Base-by-base conservation (phyloP, 108 stramenopile genomes). In the Discostella pseudostelligera region DNA sequence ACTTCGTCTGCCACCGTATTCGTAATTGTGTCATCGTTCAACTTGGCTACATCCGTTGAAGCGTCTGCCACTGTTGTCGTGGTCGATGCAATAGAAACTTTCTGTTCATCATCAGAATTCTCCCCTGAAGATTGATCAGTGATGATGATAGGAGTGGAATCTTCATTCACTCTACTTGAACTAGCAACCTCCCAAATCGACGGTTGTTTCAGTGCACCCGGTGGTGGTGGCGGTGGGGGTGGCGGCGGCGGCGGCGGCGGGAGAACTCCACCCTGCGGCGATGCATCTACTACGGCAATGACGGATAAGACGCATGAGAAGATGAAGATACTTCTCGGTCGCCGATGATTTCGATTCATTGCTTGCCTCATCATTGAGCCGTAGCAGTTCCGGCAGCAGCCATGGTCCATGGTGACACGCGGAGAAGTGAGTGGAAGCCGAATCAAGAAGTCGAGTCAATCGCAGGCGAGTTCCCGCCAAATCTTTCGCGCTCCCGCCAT, bases 171-270 rank as follows among this genome's bases (percentile, higher is more conserved):
- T 25, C 37, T 4, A 64, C 37, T 16, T 22, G 56, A 0, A 8
- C 32, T 47, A 11, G 56, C 65, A 45, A 29, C 29, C 4, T 12
- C 6, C 25, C 12, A 21, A 13, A 45, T 44, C 1, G 29, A 37
- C 19, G 6, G 22, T 12, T n/a, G 13, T 40, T 29, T 54, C 26
- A 9, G 11, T 45, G 25, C 49, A 49, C 8, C 19, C 55, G 54
- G 61, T 19, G 51, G 61, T 0, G 61, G 61, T 11, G 70, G 70
- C 4, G 70, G 70, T 3, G 67, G 67, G 0, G 70, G 70, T 17
- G 70, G 70, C n/a, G 70, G 62, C 4, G 59, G 50, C 5, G 59
- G 49, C 20, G 49, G 49, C 17, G 24, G 49, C 11, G 14, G 21
- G 47, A 50, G 19, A 4, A 50, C 25, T 24, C 49, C 49, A 13